Evolutionary conservation across 441 rosid species (phyloP).

Genomic region (Gossypium trilobum): DNA sequence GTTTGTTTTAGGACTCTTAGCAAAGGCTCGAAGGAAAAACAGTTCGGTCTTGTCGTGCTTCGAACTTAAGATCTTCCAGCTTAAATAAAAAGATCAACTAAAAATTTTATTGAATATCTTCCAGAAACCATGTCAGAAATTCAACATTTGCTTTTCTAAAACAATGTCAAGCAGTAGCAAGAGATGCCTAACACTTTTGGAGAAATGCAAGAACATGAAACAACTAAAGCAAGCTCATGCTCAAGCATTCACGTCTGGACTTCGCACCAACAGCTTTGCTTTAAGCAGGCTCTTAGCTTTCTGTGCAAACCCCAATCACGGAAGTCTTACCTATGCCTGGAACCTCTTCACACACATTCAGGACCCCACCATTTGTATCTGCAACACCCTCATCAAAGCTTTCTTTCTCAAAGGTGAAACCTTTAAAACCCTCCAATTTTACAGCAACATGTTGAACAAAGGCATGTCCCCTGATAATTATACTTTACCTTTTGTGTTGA

Average conservation of each 20-base stretch:
- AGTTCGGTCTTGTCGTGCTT: neutral
- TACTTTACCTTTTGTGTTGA: constrained; percentile 39
- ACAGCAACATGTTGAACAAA: constrained; percentile 18
- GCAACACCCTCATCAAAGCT: constrained; percentile 44
- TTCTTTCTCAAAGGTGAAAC: constrained; percentile 27
- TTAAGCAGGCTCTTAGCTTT: constrained; percentile 39
- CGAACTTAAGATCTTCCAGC: neutral
- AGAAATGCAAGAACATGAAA: constrained; percentile 37
- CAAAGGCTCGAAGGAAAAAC: too few relatives aligned
- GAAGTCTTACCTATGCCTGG: constrained; percentile 26
- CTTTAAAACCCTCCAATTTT: constrained; percentile 16
- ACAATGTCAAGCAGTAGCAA: constrained; percentile 22
- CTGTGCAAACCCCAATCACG: constrained; percentile 26
- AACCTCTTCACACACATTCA: constrained; percentile 32
- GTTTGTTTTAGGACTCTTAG: too few relatives aligned
- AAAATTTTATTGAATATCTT: neutral
- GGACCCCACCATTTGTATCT: constrained; percentile 37
- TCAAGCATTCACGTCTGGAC: constrained; percentile 32
- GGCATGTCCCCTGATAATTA: constrained; percentile 36
- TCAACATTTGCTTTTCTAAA: neutral
- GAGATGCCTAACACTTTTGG: constrained; percentile 35
- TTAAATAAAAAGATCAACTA: too few relatives aligned
- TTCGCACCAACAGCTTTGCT: constrained; percentile 28
- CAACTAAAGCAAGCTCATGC: constrained; percentile 40
- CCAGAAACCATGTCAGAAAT: neutral